A percentile compares a stretch with the other conserved stretches of the same genome.
Conservation (phyloP, 139 green algal genomes). For the Micractinium conductrix region DNA sequence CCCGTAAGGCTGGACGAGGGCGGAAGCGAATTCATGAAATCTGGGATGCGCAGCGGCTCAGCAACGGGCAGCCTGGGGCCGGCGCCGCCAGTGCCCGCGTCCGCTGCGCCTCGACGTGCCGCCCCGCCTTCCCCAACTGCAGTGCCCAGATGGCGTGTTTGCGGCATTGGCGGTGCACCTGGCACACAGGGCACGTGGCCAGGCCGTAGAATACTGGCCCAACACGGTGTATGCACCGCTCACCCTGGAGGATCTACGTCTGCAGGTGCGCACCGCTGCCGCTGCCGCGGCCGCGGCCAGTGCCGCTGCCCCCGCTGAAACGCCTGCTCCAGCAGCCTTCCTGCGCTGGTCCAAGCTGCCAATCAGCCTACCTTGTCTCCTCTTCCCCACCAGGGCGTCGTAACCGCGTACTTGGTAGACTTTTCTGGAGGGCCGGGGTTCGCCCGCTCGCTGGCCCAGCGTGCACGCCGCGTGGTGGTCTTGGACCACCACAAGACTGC, state of each 20-base stretch:
- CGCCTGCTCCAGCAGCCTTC: not conserved
- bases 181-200: conserved; percentile 10
- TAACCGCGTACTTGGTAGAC: conserved; percentile 63
- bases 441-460: conserved; percentile 30
- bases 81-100: too few species aligned
- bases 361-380: not conserved
- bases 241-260: not conserved
- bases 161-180: conserved; percentile 37
- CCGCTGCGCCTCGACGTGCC: too few species aligned
- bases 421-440: conserved; percentile 59
- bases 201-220: conserved; percentile 9
- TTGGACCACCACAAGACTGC: conserved; percentile 81
- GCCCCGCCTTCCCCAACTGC: not conserved
- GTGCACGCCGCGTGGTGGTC: conserved; percentile 39
- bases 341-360: not conserved
- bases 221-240: conserved; percentile 21
- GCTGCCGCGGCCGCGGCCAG: not conserved
- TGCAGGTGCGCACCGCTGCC: conserved; percentile 7
- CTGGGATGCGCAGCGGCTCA: too few species aligned
- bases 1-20: too few species aligned
- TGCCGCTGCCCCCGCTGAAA: not conserved
- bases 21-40: too few species aligned
- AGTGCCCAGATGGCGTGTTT: conserved; percentile 40
- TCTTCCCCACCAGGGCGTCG: not conserved
- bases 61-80: too few species aligned